A percentile compares a stretch with the other conserved stretches of the same genome.
These are phyloP conservation scores for Pythium dissotocum DNA, from an alignment of 352 stramenopile species.

Conservation along the genomic window DNA sequence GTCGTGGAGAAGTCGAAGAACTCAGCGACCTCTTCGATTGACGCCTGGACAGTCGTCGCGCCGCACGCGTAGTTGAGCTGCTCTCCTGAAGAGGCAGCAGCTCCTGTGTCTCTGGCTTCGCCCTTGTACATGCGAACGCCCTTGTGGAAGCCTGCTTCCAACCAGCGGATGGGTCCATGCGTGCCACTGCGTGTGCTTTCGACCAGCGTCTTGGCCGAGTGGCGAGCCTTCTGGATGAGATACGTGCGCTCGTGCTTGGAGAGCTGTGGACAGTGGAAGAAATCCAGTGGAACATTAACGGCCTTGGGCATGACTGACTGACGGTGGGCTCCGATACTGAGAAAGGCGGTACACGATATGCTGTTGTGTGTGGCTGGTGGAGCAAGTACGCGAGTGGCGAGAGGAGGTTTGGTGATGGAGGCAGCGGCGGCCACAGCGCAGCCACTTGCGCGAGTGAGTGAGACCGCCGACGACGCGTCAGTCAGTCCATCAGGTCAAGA, in stretches of 20 bases:
- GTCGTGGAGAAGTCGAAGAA: constrained; percentile 67
- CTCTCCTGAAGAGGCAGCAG: constrained; percentile 28
- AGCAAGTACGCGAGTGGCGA: constrained; percentile 2
- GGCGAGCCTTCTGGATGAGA: constrained; percentile 59
- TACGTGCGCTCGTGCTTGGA: constrained; percentile 50
- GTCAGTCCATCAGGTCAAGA: neutral
- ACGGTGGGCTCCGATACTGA: too few species aligned
- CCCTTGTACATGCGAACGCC: constrained; percentile 75
- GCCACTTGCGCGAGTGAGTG: neutral
- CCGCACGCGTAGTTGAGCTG: constrained; percentile 61
- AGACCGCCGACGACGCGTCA: neutral
- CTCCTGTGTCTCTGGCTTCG: constrained; percentile 44
- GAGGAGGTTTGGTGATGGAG: neutral
- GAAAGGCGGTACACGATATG: neutral
- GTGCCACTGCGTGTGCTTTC: constrained; percentile 53
- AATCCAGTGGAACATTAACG: constrained; percentile 42
- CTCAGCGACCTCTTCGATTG: constrained; percentile 59
- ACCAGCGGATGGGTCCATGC: constrained; percentile 59
- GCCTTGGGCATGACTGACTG: constrained; percentile 9
- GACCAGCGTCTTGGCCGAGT: constrained; percentile 61
- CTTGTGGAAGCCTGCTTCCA: constrained; percentile 49
- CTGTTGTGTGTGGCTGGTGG: neutral
- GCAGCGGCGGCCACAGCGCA: constrained; percentile 1
- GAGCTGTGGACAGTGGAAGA: constrained; percentile 60
- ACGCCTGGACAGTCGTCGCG: constrained; percentile 56